Conservation (phyloP, 257 asterid genomes). For the Solanum pinnatisectum region DNA sequence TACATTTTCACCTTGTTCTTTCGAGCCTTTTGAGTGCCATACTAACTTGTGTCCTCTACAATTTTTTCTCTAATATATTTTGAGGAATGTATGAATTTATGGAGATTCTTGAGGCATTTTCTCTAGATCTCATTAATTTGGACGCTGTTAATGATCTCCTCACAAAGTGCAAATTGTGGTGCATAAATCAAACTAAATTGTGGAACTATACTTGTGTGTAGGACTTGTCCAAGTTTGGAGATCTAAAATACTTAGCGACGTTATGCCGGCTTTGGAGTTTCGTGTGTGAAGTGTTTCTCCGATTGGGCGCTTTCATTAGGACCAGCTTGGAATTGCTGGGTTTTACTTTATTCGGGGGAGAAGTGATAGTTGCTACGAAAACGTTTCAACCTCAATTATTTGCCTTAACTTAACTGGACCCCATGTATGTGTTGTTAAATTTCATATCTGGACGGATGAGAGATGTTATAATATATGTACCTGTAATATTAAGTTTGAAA, state of each 20-base stretch:
- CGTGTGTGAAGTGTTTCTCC: not conserved
- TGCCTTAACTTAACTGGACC: not conserved
- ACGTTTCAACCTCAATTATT: not conserved
- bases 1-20: not conserved
- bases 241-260: not conserved
- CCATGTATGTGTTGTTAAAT: not conserved
- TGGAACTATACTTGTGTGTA: not conserved
- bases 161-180: not conserved
- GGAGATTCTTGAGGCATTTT: not conserved
- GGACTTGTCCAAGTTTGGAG: not conserved
- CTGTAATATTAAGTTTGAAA: too few species aligned
- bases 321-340: not conserved
- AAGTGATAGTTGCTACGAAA: not conserved
- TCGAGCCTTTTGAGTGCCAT: not conserved
- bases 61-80: not conserved
- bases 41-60: not conserved
- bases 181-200: not conserved
- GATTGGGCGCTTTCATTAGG: not conserved
- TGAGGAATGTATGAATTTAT: not conserved
- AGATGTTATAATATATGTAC: not conserved
- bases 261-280: constrained; percentile 14
- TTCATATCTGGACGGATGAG: not conserved
- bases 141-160: not conserved
- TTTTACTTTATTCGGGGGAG: not conserved
- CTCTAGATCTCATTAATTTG: not conserved